A percentile compares a stretch with the other conserved stretches of the same genome.
phyloP scores from a whole-genome alignment of 768 basidiomycete genomes.

The Kwoniella sp. region DNA sequence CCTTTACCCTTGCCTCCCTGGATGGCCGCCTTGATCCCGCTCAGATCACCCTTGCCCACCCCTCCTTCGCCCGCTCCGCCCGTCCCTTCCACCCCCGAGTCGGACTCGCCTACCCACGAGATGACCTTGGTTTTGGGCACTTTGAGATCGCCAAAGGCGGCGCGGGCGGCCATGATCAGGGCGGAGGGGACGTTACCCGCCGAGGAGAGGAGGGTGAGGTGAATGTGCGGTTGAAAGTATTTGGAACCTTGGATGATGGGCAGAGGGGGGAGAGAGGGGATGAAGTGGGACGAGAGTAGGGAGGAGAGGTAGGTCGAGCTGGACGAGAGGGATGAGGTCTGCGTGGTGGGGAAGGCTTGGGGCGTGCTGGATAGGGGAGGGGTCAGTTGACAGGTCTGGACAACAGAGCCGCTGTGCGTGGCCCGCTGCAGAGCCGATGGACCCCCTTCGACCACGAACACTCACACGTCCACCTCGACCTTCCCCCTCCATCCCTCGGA shows the following conservation, averaged over 20 bases:
- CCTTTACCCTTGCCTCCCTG: conserved; percentile 27
- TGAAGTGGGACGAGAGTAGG: conserved; percentile 42
- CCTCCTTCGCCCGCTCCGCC: conserved; percentile 19
- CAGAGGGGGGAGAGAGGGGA: conserved; percentile 42
- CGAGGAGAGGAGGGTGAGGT: conserved; percentile 43
- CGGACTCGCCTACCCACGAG: conserved; percentile 23
- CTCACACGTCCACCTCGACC: conserved; percentile 50
- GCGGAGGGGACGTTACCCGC: conserved; percentile 31
- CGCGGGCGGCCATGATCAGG: conserved; percentile 41
- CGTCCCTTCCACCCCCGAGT: conserved; percentile 11
- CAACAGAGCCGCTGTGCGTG: too few species aligned
- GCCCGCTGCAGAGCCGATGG: neutral
- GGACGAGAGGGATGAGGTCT: conserved; percentile 9
- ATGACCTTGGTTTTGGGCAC: conserved; percentile 45
- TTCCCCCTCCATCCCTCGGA: conserved; percentile 36
- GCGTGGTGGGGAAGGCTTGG: conserved; percentile 39
- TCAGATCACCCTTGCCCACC: conserved; percentile 31
- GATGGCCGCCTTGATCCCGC: conserved; percentile 49
- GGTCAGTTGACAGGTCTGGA: too few species aligned
- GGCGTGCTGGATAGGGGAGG: too few species aligned
- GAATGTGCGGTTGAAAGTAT: conserved; percentile 47
- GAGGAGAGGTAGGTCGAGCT: conserved; percentile 36
- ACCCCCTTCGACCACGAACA: neutral
- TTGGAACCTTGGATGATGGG: conserved; percentile 43
- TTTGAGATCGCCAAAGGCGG: conserved; percentile 41